Evolutionary conservation across 2,329 filamentous ascomycete genomes (phyloP), one percentile per base, ranked within the genome.

Genomic region (Colletotrichum echinochloae): DNA sequence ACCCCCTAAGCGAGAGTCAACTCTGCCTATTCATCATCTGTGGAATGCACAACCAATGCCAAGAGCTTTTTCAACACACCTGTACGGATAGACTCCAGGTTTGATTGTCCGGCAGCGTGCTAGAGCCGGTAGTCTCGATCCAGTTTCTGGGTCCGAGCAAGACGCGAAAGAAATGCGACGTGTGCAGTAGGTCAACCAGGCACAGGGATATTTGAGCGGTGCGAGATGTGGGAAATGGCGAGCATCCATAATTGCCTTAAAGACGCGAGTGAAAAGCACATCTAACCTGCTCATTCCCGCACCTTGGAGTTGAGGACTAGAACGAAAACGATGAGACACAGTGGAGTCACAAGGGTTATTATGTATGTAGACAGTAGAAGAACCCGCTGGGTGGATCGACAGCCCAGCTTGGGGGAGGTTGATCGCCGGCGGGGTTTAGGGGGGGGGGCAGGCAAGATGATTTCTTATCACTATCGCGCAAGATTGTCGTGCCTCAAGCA

Each of bases 41-140:
- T 44, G 52, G 65, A 68, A 68, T 65, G 65, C 52, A 57, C 65
- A 65, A 51, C 60, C 26, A 16, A 52, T 35, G n/a, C 60, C 20
- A 14, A 6, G 48, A 44, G 60, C 20, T 33, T 62, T 16, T 52
- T 52, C 33, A 39, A 28, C 20, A 49, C 30, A 35, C 44, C 57
- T 49, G 30, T 49, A n/a, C n/a, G n/a, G n/a, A n/a, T n/a, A 5
- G 28, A 33, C n/a, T 39, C 14, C 33, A 20, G 23, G 33, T n/a
- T 46, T 52, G 30, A 20, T 23, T 23, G 30, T 11, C 48, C 33
- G 48, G 23, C 26, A n/a, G n/a, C 48, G 18, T 35, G n/a, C 60
- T 41, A 44, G 35, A 39, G 11, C 49, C n/a, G 37, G 48, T 54
- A 35, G 35, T 30, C 9, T 30, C 41, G 23, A 26, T n/a, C 23